phyloP scores from a whole-genome alignment of 2,329 filamentous ascomycete species.

The Colletotrichum sidae region DNA sequence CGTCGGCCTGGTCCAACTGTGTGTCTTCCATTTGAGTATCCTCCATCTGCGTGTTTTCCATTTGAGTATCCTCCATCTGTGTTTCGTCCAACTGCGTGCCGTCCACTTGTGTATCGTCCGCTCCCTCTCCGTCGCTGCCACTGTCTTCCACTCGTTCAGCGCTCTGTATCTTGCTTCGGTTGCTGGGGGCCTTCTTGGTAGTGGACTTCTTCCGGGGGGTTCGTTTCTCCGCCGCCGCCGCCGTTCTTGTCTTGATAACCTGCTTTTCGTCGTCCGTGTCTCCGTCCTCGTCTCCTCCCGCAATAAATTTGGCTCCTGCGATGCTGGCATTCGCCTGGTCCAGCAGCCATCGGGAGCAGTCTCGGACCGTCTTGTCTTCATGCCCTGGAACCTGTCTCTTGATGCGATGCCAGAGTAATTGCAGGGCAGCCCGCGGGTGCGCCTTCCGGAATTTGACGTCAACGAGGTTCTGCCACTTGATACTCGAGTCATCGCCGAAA shows the following conservation, averaged over 20 bases:
- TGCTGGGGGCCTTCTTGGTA: too few relatives aligned
- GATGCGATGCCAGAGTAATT: slow-evolving; percentile 54
- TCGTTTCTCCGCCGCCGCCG: neutral
- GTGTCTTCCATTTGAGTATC: neutral
- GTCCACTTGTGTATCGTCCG: slow-evolving; percentile 4
- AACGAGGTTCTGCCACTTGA: slow-evolving; percentile 61
- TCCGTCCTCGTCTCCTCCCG: slow-evolving; percentile 13
- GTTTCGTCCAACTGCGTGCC: neutral
- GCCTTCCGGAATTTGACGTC: slow-evolving; percentile 53
- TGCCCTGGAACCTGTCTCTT: slow-evolving; percentile 48
- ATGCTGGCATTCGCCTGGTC: slow-evolving; percentile 44
- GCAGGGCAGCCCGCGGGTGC: slow-evolving; percentile 52
- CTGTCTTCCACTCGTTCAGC: neutral
- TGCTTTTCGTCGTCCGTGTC: slow-evolving; percentile 21
- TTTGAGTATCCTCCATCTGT: neutral
- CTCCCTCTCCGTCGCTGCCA: neutral
- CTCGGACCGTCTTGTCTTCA: slow-evolving; percentile 46
- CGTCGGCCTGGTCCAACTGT: neutral
- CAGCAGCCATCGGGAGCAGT: slow-evolving; percentile 50
- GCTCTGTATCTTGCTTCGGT: too few relatives aligned
- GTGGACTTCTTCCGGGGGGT: neutral
- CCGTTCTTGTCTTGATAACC: neutral
- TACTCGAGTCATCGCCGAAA: slow-evolving; percentile 56
- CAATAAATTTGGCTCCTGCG: slow-evolving; percentile 9
- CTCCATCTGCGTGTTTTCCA: neutral